Evolutionary conservation across 208 protist species (phyloP).

Genomic region (Leishmania tarentolae): DNA sequence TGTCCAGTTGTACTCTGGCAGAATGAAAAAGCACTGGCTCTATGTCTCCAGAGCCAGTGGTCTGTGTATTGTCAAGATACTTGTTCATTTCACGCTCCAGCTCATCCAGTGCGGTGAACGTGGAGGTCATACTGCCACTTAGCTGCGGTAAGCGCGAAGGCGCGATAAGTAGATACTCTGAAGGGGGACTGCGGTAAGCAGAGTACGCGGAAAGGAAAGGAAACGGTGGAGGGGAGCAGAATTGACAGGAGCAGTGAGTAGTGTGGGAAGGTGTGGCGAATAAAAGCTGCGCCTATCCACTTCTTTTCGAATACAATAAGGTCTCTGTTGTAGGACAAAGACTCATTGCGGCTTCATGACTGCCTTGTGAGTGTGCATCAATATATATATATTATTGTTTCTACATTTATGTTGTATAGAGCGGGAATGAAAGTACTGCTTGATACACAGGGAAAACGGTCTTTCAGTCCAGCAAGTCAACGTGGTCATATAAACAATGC

Average conservation of each 20-base stretch:
- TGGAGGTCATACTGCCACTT: constrained; percentile 19
- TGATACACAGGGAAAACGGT: neutral
- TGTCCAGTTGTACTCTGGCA: constrained; percentile 25
- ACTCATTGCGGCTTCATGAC: neutral
- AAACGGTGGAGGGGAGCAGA: constrained; percentile 2
- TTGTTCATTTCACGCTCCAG: constrained; percentile 23
- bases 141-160: neutral
- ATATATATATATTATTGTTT: neutral
- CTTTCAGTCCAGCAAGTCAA: neutral
- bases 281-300: neutral
- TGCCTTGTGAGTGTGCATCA: neutral
- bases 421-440: no score
- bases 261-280: neutral
- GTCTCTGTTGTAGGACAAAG: neutral
- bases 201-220: constrained; percentile 9
- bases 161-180: neutral
- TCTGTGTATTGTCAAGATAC: constrained; percentile 23
- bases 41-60: constrained; percentile 19
- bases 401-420: no score
- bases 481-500: neutral
- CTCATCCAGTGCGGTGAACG: constrained; percentile 16
- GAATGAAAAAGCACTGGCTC: constrained; percentile 21
- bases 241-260: neutral
- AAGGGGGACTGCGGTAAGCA: constrained; percentile 5
- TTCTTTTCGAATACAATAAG: neutral